phyloP scores from a whole-genome alignment of 2,329 filamentous ascomycete species.

The Chrysoporthe deuterocubensis region DNA sequence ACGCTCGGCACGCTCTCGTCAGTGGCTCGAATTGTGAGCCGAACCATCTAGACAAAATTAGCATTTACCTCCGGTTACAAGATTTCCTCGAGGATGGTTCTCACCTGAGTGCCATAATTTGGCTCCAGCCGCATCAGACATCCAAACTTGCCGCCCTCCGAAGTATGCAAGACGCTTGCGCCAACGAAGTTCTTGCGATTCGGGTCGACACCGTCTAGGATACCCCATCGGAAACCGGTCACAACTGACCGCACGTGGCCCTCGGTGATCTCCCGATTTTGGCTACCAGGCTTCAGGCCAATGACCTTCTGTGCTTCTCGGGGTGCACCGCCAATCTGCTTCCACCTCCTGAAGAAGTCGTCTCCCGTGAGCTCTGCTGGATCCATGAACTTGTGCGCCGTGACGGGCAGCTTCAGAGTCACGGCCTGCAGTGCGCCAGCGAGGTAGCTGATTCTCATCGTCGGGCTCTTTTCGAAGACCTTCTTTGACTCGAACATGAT shows the following conservation, averaged over 20 bases:
- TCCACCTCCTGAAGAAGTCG: slow-evolving; percentile 99
- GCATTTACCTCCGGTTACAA: slow-evolving; percentile 9
- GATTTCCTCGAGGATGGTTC: slow-evolving; percentile 34
- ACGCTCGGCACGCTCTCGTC: slow-evolving; percentile 85
- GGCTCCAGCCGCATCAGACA: slow-evolving; percentile 93
- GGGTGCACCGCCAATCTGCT: slow-evolving; percentile 89
- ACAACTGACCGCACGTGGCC: slow-evolving; percentile 73
- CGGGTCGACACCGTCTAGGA: slow-evolving; percentile 84
- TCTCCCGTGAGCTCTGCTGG: slow-evolving; percentile 82
- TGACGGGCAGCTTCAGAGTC: slow-evolving; percentile 85
- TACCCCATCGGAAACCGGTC: slow-evolving; percentile 86
- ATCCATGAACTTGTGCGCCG: slow-evolving; percentile 97
- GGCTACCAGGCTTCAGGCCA: slow-evolving; percentile 59
- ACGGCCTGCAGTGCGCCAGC: slow-evolving; percentile 91
- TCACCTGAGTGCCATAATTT: slow-evolving; percentile 88
- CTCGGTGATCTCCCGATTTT: slow-evolving; percentile 68
- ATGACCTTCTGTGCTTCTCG: slow-evolving; percentile 91
- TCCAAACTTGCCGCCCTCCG: slow-evolving; percentile 86
- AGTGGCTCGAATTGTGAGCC: slow-evolving; percentile 89
- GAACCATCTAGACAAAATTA: slow-evolving; percentile 75
- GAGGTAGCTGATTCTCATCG: slow-evolving; percentile 91
- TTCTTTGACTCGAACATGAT: slow-evolving; percentile 89
- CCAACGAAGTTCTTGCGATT: slow-evolving; percentile 95
- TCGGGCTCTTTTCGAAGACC: slow-evolving; percentile 83
- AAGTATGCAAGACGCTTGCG: slow-evolving; percentile 82